Evolutionary conservation across 805 yeast genomes (phyloP), one percentile per base, ranked within the genome.

Genomic region (Zygoascus tannicola): DNA sequence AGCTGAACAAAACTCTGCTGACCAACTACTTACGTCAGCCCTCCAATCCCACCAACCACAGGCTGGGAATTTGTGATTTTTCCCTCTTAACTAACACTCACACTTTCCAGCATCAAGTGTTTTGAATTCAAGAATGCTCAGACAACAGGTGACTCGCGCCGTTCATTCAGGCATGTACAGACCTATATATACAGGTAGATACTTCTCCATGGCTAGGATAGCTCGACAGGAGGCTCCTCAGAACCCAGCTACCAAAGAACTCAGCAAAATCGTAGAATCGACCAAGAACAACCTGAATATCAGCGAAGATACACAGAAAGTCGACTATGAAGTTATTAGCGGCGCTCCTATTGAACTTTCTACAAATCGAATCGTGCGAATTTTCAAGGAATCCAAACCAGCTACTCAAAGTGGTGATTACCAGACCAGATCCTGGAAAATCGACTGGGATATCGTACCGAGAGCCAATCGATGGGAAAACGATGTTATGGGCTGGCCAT

Each of bases 391-490:
- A 58, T 65, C 86, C 49, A 81, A 82, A 64, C 70, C 85, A 14
- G 94, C 94, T 32, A 85, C 88, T 15, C 95, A 85, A 67, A 76
- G 85, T 30, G 85, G 88, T 10, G 56, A 55, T 16, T 53, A 56
- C 50, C 65, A 62, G 36, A 60, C 69, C 43, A 53, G 56, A 50
- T 57, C 59, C 42, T 85, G 95, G 95, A 78, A 76, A 56, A 58
- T 85, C 45, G 94, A 85, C 64, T 85, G 92, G 90, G 94, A 85
- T 58, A 74, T 84, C 35, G 66, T 80, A 45, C 78, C 78, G 37
- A 76, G 80, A 56, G 85, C 82, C 19, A 78, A 85, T 68, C 70
- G 92, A 60, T 85, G 94, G 94, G 95, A 85, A 60, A 85, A 85
- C 64, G 90, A 83, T 60, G 69, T 85, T 59, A 85, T 85, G 64